Evolutionary conservation across 192 early-diverging fungal genomes (phyloP).

Genomic region (Irineochytrium annulatum): DNA sequence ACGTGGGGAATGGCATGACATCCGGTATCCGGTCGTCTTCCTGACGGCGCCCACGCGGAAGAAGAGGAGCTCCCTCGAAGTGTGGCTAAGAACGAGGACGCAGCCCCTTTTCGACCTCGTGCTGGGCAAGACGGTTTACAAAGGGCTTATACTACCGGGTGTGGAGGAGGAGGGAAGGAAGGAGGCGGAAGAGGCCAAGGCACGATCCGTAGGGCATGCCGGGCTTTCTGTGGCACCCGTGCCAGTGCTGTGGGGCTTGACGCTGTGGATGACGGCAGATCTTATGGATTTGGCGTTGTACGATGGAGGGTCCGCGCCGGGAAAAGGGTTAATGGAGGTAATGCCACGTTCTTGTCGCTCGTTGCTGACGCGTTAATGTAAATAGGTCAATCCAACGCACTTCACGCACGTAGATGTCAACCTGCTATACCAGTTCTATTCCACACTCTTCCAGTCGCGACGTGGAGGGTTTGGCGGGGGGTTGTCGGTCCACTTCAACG

Average conservation of each 20-base stretch:
- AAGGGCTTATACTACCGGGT: slow-evolving; percentile 19
- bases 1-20: slow-evolving; percentile 8
- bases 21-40: slow-evolving; percentile 24
- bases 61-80: neutral
- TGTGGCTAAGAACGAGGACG: neutral
- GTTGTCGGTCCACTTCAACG: no score
- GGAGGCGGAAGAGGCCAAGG: neutral
- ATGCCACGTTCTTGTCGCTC: no score
- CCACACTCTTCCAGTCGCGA: no score
- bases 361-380: no score
- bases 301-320: slow-evolving; percentile 2
- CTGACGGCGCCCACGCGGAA: neutral
- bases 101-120: neutral
- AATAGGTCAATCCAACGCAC: no score
- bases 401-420: no score
- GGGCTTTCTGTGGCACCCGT: no score
- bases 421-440: no score
- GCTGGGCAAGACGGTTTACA: slow-evolving; percentile 9
- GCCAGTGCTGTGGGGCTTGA: slow-evolving; percentile 35
- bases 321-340: slow-evolving; percentile 6
- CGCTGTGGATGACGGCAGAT: slow-evolving; percentile 31
- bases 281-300: slow-evolving; percentile 14
- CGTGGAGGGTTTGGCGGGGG: no score
- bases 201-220: neutral
- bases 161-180: slow-evolving; percentile 6